Evolutionary conservation across 306 rosid genomes (phyloP), one percentile per base, ranked within the genome.

Genomic region (Boehmeria nivea): DNA sequence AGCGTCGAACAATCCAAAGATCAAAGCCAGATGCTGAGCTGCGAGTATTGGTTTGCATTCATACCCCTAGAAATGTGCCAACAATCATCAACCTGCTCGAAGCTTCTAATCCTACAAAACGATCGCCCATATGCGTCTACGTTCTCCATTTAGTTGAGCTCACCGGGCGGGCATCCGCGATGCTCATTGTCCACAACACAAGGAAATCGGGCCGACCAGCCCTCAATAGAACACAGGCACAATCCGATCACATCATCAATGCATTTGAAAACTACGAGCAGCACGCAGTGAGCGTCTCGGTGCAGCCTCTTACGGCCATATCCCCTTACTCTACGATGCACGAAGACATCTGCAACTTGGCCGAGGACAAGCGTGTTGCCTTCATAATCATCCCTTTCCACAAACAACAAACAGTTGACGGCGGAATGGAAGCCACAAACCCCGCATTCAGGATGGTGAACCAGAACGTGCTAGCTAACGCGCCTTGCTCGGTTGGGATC

Each of bases 291-390:
- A 72, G 28, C 11, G 81, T 84, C 49, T 64, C 95, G 0, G 80
- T 91, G 9, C 85, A 80, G 14, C 94, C 95, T 8, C 68, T 91
- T 5, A 87, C 95, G 8, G 95, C 95, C 11, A 75, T 91, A 36
- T 91, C 99, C 8, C 99, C 99, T 2, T 91, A 91, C 67, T 67
- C 89, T 9, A 87, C 95, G 0, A 91, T 91, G 99, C 96, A 87
- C 44, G 96, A 91, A 46, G 96, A 84, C 52, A 83, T 91, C 16
- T 76, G 95, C 81, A 65, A 71, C 40, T 68, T 91, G 55, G 95
- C 96, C 0, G 95, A 78, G 46, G 99, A 87, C 55, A 87, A 87
- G 53, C 83, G 88, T 0, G 89, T 81, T 1, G 78, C 95, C 20
- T 64, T 87, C 59, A 51, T 91, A 18, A 77, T 91, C 52, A 53